Evolutionary conservation across 345 rosid species (phyloP).

Genomic region (Populus euphratica): DNA sequence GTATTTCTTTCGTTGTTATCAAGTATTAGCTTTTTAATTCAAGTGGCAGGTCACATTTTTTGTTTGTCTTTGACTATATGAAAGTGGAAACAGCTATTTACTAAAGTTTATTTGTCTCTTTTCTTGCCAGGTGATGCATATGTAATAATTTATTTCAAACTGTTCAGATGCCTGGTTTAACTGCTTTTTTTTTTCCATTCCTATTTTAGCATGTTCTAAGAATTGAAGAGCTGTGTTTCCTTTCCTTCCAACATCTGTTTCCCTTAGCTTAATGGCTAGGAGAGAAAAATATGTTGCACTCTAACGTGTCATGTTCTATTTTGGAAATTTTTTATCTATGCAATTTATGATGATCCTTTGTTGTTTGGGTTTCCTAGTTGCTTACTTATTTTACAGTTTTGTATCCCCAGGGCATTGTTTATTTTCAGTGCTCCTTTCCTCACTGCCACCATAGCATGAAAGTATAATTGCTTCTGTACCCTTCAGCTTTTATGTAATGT

Average conservation of each 20-base stretch:
- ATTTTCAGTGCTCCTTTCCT: background rate
- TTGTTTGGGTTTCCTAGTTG: background rate
- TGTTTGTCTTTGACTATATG: background rate
- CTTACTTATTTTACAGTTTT: background rate
- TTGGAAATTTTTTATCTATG: background rate
- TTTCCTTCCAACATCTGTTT: background rate
- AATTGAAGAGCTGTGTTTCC: background rate
- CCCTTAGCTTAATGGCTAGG: background rate
- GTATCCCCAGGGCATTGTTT: background rate
- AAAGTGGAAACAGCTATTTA: background rate
- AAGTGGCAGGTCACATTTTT: background rate
- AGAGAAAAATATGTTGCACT: background rate
- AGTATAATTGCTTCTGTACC: background rate
- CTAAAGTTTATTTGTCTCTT: background rate
- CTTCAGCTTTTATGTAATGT: background rate
- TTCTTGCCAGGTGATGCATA: background rate
- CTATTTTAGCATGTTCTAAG: background rate
- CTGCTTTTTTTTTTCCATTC: background rate
- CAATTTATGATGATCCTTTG: background rate
- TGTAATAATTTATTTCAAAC: background rate
- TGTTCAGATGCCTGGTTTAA: background rate
- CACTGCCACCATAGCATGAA: background rate
- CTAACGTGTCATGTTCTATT: background rate
- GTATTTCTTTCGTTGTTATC: slow-evolving; percentile 28
- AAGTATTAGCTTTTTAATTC: background rate